Base-by-base conservation (phyloP, 2,329 filamentous ascomycete genomes). In the Fusarium sp. region DNA sequence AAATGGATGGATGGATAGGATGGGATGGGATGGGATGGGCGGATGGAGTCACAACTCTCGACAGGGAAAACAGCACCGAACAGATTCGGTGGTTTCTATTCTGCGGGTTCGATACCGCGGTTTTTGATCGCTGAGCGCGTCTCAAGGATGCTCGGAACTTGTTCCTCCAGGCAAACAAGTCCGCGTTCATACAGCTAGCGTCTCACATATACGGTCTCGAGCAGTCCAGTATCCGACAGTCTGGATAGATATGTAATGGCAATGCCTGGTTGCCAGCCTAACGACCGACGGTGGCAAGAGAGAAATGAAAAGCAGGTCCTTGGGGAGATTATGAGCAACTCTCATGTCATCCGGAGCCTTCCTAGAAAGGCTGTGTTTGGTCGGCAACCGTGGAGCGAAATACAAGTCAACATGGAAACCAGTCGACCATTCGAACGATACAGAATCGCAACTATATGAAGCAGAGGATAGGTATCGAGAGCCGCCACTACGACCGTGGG, bases 21-120 rank as follows among this genome's bases (percentile, higher is more conserved):
- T 24, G 33, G 50, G 38, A 52, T 40, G 51, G 51, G 26, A 57
- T 26, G 24, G 59, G 40, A 53, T 36, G 52, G 46, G 49, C 38
- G 46, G 44, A 60, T 71, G 59, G 50, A 63, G 53, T 53, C 58
- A 20, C 52, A 49, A 34, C 49, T 57, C 63, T 69, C 52, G 45
- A 69, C 49, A 65, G 54, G 68, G 63, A 55, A 68, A 62, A 63
- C 59, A 62, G 33, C 54, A 69, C 70, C 67, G 70, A 72, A 68
- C 20, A 43, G 33, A 38, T 43, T 64, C 52, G 57, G 54, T 42
- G 57, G 50, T 53, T 36, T 20, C 31, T 63, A 55, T 66, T 54
- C 51, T 38, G 65, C 40, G 26, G 49, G 39, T 57, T 46, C 50
- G 50, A 42, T 39, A 56, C 34, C 15, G 17, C 39, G 31, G 31